Evolutionary conservation across 768 basidiomycete species (phyloP), one percentile per base, ranked within the genome.

Genomic region (Rhizopogon sp.): DNA sequence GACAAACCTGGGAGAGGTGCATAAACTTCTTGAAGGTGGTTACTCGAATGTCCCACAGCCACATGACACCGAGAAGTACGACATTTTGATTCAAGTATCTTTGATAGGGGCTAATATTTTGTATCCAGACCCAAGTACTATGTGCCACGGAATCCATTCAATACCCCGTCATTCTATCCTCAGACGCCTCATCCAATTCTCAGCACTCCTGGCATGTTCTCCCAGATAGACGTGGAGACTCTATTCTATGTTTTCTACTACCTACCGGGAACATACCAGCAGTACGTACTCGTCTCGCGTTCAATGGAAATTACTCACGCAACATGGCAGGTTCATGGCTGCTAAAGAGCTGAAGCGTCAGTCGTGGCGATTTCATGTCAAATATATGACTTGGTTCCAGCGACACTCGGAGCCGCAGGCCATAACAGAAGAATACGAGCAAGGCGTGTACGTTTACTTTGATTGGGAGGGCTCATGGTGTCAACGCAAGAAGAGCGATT

Each of bases 381-480:
- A 98, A 73, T 99, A 98, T 69, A 76, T 99, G 57, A 99, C 97
- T 31, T 99, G 97, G 95, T 99, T 99, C 83, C 97, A 98, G 71
- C 84, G 97, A 39, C 93, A 97, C 65, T 94, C 93, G 22, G 95
- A 98, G 66, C 97, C 97, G 8, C 93, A 96, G 66, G 94, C 94
- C 1, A 98, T 99, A 69, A 99, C 97, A 51, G 96, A 98, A 63
- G 96, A 98, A 69, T 99, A 98, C 70, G 97, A 99, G 72, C 95
- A 98, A 74, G 97, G 97, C 13, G 93, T 97, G 13, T 99, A 99
- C 71, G 90, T 97, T 35, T 99, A 99, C 79, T 98, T 98, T 70
- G 96, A 98, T 73, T 98, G 95, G 95, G 95, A 98, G 70, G 93
- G 93, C 49, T 92, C 90, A 59, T 99, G 96, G 97, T 97, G 94